Base-by-base conservation (phyloP, 192 early-diverging fungal genomes). In the Coemansia biformis region DNA sequence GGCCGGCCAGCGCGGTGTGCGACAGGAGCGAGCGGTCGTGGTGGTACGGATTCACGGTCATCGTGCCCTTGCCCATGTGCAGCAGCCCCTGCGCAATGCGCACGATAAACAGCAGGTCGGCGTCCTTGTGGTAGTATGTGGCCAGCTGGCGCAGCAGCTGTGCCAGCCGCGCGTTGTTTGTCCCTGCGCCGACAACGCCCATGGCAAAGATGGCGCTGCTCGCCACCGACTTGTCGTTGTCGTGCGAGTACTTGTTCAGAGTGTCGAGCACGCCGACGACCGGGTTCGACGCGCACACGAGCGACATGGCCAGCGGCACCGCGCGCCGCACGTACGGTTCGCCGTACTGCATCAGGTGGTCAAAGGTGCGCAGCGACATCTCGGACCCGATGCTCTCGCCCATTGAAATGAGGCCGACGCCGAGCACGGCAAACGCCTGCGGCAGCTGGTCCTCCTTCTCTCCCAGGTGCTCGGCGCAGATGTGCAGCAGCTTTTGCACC, bases 321-420 rank as follows among this genome's bases (percentile, higher is more conserved):
- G 92, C 77, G 33, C 86, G 83, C 46, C 96, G 86, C 62, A 96
- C 93, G 12, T 88, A 87, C 11, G 92, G 84, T 62, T 96, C 93
- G 34, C 96, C 96, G 78, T 97, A 99, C 56, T 99, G 96, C 94
- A 97, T 97, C 74, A 99, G 66, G 59, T 99, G 96, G 44, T 96
- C 93, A 58, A 96, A 97, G 10, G 86, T 79, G 36, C 94, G 83
- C 63, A 99, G 72, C 14, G 90, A 80, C 96, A 99, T 99, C 57
- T 95, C 94, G 5, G 86, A 74, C 5, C 96, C 96, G 62, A 98
- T 80, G 51, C 93, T 89, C 71, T 99, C 96, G 48, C 96, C 94
- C 83, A 99, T 91, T 12, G 94, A 82, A 63, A 99, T 92, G 59
- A 96, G 52, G 5, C 92, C 91, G 42, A 99, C 87, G 33, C 93